Base-by-base conservation (phyloP, 192 early-diverging fungal species). In the Entomortierella parvispora region DNA sequence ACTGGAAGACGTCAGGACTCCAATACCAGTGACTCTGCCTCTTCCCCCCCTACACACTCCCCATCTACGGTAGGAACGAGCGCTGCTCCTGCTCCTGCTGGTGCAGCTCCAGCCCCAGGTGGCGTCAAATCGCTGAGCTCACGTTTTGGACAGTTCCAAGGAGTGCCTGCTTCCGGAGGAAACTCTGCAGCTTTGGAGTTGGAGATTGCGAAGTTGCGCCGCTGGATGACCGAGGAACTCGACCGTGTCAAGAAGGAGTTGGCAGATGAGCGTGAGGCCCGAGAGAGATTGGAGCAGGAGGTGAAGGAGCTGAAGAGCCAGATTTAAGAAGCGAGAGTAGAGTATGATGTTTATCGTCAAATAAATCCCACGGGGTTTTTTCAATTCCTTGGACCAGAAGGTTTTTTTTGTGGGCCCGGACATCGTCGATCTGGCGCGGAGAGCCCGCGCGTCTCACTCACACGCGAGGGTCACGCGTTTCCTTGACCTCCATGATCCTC, bases 181-280 rank as follows among this genome's bases (percentile, higher is more conserved):
- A 64, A 69, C 65, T 67, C 65, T 64, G 60, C 68, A 11, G 59
- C 34, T 15, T 32, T 77, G 25, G 72, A 77, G 51, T 53, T 77
- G 25, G 72, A 77, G 54, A 62, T 77, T 43, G 72, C 72, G 42
- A 76, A 69, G 50, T 58, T 82, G 25, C 69, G 69, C 31, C 68
- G 69, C 29, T 82, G 58, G 72, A 66, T 82, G 60, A 82, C 58
- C 25, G 80, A 82, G 33, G 80, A 82, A 33, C 37, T 82, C 18
- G 69, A 77, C 47, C 64, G 69, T 4, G 60, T 82, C 12, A 77
- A 71, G 58, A 57, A 45, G 23, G 61, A 82, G 51, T 56, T 82
- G 42, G 46, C 80, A 5, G 65, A 68, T n/a, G 80, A 82, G 61
- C 74, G 80, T 28, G 75, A 58, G 54, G 52, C 52, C 20, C 58